Base-by-base conservation (phyloP, 352 stramenopile species). In the Globisporangium megalacanthum region DNA sequence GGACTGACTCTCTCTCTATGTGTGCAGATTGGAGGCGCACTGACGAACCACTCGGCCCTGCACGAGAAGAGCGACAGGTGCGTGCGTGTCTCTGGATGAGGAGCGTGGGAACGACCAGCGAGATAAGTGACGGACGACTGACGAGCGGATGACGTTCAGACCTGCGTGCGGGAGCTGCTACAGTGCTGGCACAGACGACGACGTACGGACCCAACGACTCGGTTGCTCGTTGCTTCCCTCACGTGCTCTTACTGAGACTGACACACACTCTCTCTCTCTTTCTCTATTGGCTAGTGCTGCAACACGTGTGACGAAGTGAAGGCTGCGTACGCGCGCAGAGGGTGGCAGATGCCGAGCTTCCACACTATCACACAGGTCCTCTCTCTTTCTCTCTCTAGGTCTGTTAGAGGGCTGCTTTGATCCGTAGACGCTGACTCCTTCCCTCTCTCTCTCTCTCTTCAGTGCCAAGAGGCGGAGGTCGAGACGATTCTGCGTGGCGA, bases 331-430 rank as follows among this genome's bases (percentile, higher is more conserved):
- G 60, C 59, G 13, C 70, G 69, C 22, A 87, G 79, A 60, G 79
- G 78, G 52, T 94, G 84, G 84, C 68, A 85, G 58, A 72, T 92
- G 66, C 82, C 82, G 10, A 94, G 84, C 64, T 61, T 94, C 7
- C 84, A 94, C 57, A 89, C 77, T 6, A 64, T 92, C 31, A 19
- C 67, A 0, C 84, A 94, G 62, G 75, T 83, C 35, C 13, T 29
- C 25, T 29, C 25, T 29, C 25, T 29, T 4, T 29, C 4, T 29
- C 54, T 57, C 11, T 29, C 9, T 36, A 25, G 6, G 19, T 4
- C 19, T 3, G 11, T 10, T 25, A 14, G 15, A 15, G 33, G n/a
- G 13, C 0, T 64, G 20, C n/a, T 61, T 29, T 29, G 25, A 4
- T 29, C 25, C 25, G 25, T 29, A 29, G 25, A 29, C 14, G 17